Conservation (phyloP, 441 rosid species). For the California macrophylla region DNA sequence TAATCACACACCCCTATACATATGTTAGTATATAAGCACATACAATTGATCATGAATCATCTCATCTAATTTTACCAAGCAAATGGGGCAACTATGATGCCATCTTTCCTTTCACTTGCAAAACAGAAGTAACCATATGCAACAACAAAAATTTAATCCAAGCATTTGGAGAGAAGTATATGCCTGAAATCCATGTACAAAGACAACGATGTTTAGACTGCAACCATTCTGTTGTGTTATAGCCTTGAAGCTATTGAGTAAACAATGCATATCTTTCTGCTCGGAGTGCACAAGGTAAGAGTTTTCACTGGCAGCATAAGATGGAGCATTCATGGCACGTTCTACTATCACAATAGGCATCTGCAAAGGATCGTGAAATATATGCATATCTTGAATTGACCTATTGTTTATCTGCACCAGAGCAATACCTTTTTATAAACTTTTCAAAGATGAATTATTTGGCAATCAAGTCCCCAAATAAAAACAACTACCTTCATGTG, state of each 20-base stretch:
- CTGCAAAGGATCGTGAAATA: constrained; percentile 68
- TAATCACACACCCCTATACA: not conserved
- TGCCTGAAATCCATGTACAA: constrained; percentile 98
- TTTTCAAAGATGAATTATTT: not conserved
- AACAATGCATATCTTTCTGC: constrained; percentile 21
- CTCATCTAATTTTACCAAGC: not conserved
- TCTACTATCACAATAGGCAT: constrained; percentile 76
- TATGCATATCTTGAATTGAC: constrained; percentile 79
- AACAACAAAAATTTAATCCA: not conserved
- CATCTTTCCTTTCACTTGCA: not conserved
- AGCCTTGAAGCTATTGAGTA: constrained; percentile 18
- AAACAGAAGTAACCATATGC: no score
- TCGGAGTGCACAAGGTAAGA: constrained; percentile 31
- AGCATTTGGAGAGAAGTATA: constrained; percentile 16
- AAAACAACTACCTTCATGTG: constrained; percentile 61
- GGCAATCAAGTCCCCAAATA: not conserved
- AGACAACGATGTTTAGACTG: constrained; percentile 62
- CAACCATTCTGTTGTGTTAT: constrained; percentile 32
- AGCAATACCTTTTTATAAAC: constrained; percentile 1
- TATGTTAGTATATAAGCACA: not conserved
- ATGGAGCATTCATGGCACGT: constrained; percentile 64
- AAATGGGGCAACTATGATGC: not conserved
- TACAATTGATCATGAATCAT: not conserved
- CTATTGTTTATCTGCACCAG: constrained; percentile 67
- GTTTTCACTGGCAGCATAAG: constrained; percentile 62